phyloP scores from a whole-genome alignment of 2,329 filamentous ascomycete species.

The Claviceps quebecensis region DNA sequence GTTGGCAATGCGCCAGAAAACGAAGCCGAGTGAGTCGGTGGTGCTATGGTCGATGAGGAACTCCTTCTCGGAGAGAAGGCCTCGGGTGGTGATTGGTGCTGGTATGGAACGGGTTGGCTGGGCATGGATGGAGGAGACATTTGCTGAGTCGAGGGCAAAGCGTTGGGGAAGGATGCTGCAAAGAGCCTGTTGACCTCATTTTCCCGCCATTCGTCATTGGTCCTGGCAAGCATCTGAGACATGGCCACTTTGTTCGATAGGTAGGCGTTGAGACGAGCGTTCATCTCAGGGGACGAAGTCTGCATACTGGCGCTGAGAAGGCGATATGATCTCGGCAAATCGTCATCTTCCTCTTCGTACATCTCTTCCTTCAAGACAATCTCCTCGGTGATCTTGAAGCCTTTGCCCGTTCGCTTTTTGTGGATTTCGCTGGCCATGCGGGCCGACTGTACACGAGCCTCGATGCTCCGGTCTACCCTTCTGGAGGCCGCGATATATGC shows the following conservation, averaged over 20 bases:
- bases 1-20: neutral
- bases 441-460: conserved; percentile 79
- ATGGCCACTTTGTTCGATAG: conserved; percentile 28
- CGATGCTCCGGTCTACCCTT: conserved; percentile 71
- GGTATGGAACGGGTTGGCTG: neutral
- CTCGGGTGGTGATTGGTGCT: conserved; percentile 2
- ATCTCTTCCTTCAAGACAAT: conserved; percentile 85
- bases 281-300: conserved; percentile 45
- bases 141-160: conserved; percentile 14
- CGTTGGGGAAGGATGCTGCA: conserved; percentile 30
- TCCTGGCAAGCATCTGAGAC: conserved; percentile 24
- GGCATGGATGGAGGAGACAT: conserved; percentile 5
- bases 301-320: conserved; percentile 48
- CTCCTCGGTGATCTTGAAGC: conserved; percentile 67
- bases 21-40: neutral
- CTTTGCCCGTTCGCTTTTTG: conserved; percentile 72
- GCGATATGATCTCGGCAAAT: conserved; percentile 53
- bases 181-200: conserved; percentile 34
- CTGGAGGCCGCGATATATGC: conserved; percentile 88
- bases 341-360: conserved; percentile 91
- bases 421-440: conserved; percentile 81
- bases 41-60: neutral
- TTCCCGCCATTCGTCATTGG: conserved; percentile 25
- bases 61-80: neutral
- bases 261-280: conserved; percentile 41